These are phyloP conservation scores for Luffa acutangula DNA, from an alignment of 306 rosid species.

Conservation along the genomic window DNA sequence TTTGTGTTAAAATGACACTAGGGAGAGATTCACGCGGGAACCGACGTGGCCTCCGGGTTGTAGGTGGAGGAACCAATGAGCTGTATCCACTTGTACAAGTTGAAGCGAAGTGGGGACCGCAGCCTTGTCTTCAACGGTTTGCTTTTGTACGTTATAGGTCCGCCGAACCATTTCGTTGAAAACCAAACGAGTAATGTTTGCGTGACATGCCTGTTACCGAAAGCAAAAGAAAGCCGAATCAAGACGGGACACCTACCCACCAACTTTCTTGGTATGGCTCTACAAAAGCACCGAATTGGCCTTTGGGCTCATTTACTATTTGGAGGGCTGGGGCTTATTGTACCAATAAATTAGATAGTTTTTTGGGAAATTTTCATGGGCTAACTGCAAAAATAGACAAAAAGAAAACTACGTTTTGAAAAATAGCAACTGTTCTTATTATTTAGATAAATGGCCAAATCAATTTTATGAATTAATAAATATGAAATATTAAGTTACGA, in stretches of 20 bases:
- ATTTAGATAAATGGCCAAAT: too few relatives aligned
- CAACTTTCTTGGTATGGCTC: neutral
- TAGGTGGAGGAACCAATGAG: constrained; percentile 5
- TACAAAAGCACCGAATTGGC: neutral
- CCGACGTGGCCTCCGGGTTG: neutral
- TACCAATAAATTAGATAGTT: neutral
- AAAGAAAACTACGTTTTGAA: too few relatives aligned
- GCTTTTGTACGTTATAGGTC: neutral
- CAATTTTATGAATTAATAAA: too few relatives aligned
- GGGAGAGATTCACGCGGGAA: constrained; percentile 13
- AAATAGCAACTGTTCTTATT: too few relatives aligned
- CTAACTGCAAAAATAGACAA: too few relatives aligned
- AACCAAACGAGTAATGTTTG: neutral
- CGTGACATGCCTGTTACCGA: neutral
- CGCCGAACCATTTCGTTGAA: neutral
- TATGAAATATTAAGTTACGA: too few relatives aligned
- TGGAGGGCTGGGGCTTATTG: neutral
- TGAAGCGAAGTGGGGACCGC: neutral
- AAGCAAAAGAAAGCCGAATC: constrained; percentile 10
- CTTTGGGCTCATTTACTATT: neutral
- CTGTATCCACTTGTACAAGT: neutral
- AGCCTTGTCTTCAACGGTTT: neutral
- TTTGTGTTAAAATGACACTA: neutral
- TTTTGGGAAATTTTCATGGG: too few relatives aligned
- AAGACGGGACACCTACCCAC: constrained; percentile 5